Evolutionary conservation across 768 basidiomycete genomes (phyloP).

Genomic region (Trametes punicea): DNA sequence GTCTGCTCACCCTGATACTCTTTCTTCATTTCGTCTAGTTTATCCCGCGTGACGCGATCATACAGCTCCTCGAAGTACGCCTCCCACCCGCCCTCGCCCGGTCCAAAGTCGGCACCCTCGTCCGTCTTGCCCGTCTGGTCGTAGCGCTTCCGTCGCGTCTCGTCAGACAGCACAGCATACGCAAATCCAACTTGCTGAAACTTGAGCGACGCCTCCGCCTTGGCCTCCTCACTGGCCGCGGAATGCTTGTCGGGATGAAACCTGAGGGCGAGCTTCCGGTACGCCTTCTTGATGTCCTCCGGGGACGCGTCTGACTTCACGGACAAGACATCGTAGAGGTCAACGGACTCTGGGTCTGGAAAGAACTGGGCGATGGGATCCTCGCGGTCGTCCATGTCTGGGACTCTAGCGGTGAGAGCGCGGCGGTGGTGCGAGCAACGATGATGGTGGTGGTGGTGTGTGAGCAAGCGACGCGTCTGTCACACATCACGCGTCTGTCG

Average conservation of each 20-base stretch:
- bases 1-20: slow-evolving; percentile 78
- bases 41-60: slow-evolving; percentile 79
- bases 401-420: background rate
- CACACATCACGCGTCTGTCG: slow-evolving; percentile 14
- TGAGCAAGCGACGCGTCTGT: slow-evolving; percentile 25
- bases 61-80: slow-evolving; percentile 92
- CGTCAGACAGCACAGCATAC: slow-evolving; percentile 84
- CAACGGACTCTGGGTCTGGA: slow-evolving; percentile 63
- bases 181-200: slow-evolving; percentile 96
- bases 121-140: slow-evolving; percentile 84
- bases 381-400: slow-evolving; percentile 55
- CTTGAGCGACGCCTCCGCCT: slow-evolving; percentile 65
- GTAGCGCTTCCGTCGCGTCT: slow-evolving; percentile 69
- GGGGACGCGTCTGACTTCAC: slow-evolving; percentile 50
- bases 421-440: slow-evolving; percentile 21
- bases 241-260: slow-evolving; percentile 92
- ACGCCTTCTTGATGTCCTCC: slow-evolving; percentile 79
- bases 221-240: slow-evolving; percentile 52
- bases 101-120: slow-evolving; percentile 67
- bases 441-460: slow-evolving; percentile 5
- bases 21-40: slow-evolving; percentile 90
- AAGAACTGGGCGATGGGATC: slow-evolving; percentile 79
- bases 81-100: slow-evolving; percentile 89
- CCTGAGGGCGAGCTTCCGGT: slow-evolving; percentile 76
- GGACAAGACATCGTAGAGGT: slow-evolving; percentile 75